Conservation (phyloP, 2,329 filamentous ascomycete genomes). For the Exophiala sideris region DNA sequence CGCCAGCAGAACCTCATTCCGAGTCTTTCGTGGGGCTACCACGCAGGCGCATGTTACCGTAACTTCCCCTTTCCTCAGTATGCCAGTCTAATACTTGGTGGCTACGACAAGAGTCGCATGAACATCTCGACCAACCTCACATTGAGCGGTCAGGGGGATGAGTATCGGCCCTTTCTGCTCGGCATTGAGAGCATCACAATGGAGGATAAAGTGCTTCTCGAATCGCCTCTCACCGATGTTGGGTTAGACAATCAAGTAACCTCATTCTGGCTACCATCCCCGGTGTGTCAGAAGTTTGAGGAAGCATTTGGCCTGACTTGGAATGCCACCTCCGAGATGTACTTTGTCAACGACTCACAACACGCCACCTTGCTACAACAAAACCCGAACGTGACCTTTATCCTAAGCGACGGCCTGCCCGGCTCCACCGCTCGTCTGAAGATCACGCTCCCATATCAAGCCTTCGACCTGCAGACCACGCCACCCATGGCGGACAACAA, state of each 20-base stretch:
- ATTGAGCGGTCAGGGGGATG: not conserved
- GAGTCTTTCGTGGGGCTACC: constrained; percentile 2
- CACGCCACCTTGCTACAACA: not conserved
- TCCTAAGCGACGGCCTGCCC: constrained; percentile 1
- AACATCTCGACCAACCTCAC: constrained; percentile 2
- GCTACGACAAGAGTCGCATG: constrained; percentile 4
- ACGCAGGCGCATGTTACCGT: constrained; percentile 1
- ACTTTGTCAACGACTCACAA: constrained; percentile 3
- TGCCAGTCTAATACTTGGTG: constrained; percentile 4
- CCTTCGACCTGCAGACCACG: constrained; percentile 47
- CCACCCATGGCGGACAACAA: constrained; percentile 16
- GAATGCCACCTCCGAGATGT: constrained; percentile 5
- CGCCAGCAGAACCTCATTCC: not conserved
- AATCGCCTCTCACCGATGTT: not conserved
- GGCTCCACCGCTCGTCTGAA: constrained; percentile 30
- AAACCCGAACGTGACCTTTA: constrained; percentile 11
- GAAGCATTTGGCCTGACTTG: constrained; percentile 1
- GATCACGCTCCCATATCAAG: constrained; percentile 48
- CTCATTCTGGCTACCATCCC: not conserved
- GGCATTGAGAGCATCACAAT: constrained; percentile 1
- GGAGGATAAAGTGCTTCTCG: not conserved
- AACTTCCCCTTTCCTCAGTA: not conserved
- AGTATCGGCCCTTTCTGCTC: constrained; percentile 1
- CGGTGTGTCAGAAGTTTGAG: not conserved
- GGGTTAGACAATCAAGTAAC: not conserved